phyloP scores from a whole-genome alignment of 805 yeast species.

The Wickerhamiella lipophila region DNA sequence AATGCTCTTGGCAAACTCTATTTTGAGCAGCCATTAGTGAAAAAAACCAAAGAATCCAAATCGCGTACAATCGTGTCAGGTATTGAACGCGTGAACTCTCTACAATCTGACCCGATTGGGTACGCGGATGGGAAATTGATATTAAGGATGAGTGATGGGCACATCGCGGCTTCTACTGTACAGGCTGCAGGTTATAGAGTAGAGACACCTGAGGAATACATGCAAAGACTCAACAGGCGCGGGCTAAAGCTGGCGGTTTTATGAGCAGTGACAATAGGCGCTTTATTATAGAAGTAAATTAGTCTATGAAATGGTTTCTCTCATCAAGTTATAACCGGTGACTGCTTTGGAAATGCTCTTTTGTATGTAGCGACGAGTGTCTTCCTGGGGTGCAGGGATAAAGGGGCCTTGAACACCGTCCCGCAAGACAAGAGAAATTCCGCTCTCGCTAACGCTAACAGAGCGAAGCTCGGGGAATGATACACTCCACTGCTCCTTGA shows the following conservation, averaged over 20 bases:
- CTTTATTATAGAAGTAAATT: background rate
- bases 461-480: slow-evolving; percentile 51
- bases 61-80: slow-evolving; percentile 7
- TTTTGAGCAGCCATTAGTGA: slow-evolving; percentile 15
- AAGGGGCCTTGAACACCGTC: slow-evolving; percentile 51
- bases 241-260: background rate
- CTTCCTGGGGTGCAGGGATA: slow-evolving; percentile 62
- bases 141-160: slow-evolving; percentile 17
- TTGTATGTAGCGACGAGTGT: slow-evolving; percentile 54
- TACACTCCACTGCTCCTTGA: slow-evolving; percentile 61
- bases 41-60: slow-evolving; percentile 11
- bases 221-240: slow-evolving; percentile 10
- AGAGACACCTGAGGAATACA: slow-evolving; percentile 16
- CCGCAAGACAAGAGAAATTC: slow-evolving; percentile 54
- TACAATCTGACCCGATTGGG: slow-evolving; percentile 5
- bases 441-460: slow-evolving; percentile 65
- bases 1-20: slow-evolving; percentile 20
- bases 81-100: slow-evolving; percentile 11
- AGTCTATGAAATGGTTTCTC: slow-evolving; percentile 15
- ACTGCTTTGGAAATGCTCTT: slow-evolving; percentile 69
- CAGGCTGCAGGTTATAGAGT: slow-evolving; percentile 19
- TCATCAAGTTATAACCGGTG: slow-evolving; percentile 45
- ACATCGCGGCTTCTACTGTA: slow-evolving; percentile 18
- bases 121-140: slow-evolving; percentile 12
- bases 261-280: background rate